phyloP scores from a whole-genome alignment of 2,329 filamentous ascomycete genomes.

The Trichoderma simmonsii region DNA sequence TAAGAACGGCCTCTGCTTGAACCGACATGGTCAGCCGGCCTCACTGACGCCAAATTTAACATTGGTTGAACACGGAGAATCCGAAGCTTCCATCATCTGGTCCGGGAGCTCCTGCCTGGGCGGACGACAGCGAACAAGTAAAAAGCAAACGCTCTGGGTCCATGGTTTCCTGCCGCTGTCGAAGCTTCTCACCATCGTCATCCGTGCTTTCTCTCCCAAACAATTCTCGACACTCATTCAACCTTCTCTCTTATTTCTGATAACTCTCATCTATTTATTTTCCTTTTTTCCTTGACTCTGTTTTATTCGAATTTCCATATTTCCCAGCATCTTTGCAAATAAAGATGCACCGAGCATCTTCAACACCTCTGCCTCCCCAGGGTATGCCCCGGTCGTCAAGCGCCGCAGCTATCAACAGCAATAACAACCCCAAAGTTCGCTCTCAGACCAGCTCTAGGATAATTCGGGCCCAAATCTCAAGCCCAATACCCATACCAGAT shows the following conservation, averaged over 20 bases:
- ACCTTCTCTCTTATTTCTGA: background rate
- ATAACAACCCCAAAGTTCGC: background rate
- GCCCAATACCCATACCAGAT: conserved; percentile 55
- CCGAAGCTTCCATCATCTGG: background rate
- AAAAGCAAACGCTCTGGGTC: background rate
- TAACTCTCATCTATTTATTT: background rate
- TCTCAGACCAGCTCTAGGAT: conserved; percentile 32
- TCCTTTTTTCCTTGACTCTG: background rate
- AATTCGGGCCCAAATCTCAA: conserved; percentile 59
- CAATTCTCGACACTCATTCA: conserved; percentile 7
- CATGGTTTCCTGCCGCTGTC: conserved; percentile 2
- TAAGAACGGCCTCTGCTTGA: conserved; percentile 8
- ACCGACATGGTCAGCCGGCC: background rate
- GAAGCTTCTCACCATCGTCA: background rate
- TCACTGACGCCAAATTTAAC: background rate
- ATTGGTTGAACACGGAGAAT: background rate
- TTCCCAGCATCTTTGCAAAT: background rate
- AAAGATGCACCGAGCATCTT: conserved; percentile 11
- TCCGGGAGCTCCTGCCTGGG: background rate
- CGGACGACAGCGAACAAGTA: background rate
- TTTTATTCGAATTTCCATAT: conserved; percentile 2
- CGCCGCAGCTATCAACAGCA: background rate
- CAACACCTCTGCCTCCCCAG: conserved; percentile 3
- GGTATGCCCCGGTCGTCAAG: conserved; percentile 14
- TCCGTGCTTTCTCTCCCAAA: background rate